phyloP scores from a whole-genome alignment of 2,329 filamentous ascomycete species.

The Venturia nashicola region DNA sequence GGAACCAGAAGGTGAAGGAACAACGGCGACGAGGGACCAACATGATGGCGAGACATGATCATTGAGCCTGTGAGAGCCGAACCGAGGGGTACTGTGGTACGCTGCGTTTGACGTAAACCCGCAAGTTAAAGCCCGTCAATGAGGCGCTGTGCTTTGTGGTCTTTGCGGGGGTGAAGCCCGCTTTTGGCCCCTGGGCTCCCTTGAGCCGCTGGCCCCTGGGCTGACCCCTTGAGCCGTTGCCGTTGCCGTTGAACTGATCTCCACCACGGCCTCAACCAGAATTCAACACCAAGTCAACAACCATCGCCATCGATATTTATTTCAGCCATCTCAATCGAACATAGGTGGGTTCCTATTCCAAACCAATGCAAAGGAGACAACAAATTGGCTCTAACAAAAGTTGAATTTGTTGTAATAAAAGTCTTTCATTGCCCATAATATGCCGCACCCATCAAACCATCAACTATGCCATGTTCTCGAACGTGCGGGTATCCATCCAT shows the following conservation, averaged over 20 bases:
- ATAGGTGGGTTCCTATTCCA: background rate
- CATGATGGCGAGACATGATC: background rate
- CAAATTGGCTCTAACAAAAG: background rate
- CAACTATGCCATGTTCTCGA: background rate
- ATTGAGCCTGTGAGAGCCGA: background rate
- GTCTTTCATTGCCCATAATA: too few species aligned
- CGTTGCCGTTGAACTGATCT: background rate
- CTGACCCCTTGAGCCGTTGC: background rate
- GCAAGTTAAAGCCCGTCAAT: background rate
- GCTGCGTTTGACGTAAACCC: background rate
- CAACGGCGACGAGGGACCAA: background rate
- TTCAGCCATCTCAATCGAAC: background rate
- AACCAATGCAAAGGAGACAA: background rate
- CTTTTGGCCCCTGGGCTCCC: background rate
- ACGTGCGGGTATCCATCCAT: background rate
- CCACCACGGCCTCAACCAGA: background rate
- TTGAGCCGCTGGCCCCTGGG: background rate
- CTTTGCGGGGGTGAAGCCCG: background rate
- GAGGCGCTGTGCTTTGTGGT: background rate
- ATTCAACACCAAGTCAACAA: background rate
- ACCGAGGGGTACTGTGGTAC: background rate
- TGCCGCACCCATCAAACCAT: background rate
- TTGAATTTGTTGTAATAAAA: background rate
- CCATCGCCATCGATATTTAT: background rate
- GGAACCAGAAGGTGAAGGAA: background rate